Evolutionary conservation across 176 grass and related monocot species (phyloP), one percentile per base, ranked within the genome.

Genomic region (Tillandsia fasciculata): DNA sequence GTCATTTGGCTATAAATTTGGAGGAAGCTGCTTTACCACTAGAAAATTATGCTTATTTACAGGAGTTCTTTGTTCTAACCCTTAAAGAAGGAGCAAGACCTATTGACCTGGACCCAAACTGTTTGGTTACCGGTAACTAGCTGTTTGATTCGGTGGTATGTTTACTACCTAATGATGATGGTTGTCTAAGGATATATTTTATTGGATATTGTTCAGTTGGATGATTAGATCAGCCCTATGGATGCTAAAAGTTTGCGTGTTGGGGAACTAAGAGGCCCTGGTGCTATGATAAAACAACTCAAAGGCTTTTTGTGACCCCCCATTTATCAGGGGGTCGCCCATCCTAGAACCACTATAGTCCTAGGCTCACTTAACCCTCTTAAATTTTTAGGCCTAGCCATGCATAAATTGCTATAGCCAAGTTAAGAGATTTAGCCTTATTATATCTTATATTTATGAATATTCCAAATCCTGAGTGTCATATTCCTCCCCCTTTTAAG

Each of bases 61-160:
- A 88, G 59, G 87, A 84, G 57, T 96, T 91, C 65, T 96, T 96
- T 69, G 52, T 79, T 65, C 87, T 82, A 64, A 63, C 81, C 51
- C 91, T 96, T 49, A 96, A n/a, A n/a, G n/a, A 79, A 79, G 91
- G 87, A 53, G 83, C 68, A 53, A 85, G 91, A 64, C 79, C 84
- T 69, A 79, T 91, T 59, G 77, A 96, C 68, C 48, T 68, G 77
- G 82, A 91, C 71, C 87, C 77, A 65, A 88, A 91, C 53, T 91
- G 87, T 71, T 82, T 96, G 87, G 87, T 96, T 83, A 87, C 82
- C 70, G 87, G 85, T 86, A 96, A 86, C 87, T 76, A 71, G 53
- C 68, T 77, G 72, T 49, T 80, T 67, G 72, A 63, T 74, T 80
- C 33, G 70, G 51, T 52, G 11, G 49, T 61, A 61, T 57, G 15